Evolutionary conservation across 495 filamentous ascomycete species (phyloP).

Genomic region (Pseudotulostoma volvatum): DNA sequence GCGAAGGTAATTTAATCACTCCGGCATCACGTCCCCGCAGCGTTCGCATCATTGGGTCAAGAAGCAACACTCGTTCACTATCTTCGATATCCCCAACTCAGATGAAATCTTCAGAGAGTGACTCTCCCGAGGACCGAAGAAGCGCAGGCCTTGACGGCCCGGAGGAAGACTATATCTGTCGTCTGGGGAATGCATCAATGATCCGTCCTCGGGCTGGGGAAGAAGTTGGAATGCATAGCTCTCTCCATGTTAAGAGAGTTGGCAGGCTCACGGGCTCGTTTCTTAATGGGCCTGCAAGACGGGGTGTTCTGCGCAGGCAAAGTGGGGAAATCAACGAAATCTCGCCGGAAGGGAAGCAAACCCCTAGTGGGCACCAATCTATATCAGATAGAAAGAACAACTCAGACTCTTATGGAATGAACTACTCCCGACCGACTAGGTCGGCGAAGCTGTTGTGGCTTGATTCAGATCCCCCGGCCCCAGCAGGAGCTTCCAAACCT

Average conservation of each 20-base stretch:
- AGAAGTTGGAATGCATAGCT: conserved; percentile 45
- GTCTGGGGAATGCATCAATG: conserved; percentile 33
- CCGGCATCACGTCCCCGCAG: conserved; percentile 47
- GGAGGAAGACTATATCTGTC: conserved; percentile 30
- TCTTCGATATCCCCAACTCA: conserved; percentile 26
- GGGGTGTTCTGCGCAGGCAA: conserved; percentile 50
- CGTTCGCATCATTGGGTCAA: conserved; percentile 34
- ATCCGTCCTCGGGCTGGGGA: conserved; percentile 33
- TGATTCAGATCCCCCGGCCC: conserved; percentile 22
- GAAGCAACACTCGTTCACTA: conserved; percentile 20
- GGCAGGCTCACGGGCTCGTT: conserved; percentile 56
- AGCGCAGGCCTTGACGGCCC: conserved; percentile 23
- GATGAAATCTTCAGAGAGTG: conserved; percentile 20
- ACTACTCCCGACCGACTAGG: no score
- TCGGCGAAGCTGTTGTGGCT: conserved; percentile 31
- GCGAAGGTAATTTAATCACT: conserved; percentile 42
- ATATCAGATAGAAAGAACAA: no score
- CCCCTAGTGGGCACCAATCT: conserved; percentile 7
- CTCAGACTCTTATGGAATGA: no score
- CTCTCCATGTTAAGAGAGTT: conserved; percentile 56
- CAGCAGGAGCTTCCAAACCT: conserved; percentile 13
- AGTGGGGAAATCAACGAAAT: conserved; percentile 51
- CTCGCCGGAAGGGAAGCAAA: conserved; percentile 6
- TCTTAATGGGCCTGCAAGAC: conserved; percentile 55
- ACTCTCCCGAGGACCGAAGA: conserved; percentile 20